Conservation (phyloP, 768 basidiomycete genomes). For the Boletus vermiculosoides region DNA sequence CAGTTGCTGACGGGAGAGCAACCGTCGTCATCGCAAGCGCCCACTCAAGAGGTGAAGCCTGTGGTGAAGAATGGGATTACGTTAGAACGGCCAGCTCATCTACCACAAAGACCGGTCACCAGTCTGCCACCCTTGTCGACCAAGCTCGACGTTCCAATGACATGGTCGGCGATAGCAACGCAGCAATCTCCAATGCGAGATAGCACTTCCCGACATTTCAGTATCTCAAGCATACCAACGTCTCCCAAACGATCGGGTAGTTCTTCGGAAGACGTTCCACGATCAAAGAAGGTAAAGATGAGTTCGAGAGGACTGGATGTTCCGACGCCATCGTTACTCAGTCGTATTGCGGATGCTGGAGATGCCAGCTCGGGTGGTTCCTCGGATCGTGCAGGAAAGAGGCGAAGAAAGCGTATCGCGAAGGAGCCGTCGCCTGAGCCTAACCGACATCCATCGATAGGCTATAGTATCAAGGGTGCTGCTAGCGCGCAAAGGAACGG, state of each 20-base stretch:
- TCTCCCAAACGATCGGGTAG: constrained; percentile 28
- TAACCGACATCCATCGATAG: constrained; percentile 39
- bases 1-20: constrained; percentile 38
- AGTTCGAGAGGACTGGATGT: constrained; percentile 28
- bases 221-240: constrained; percentile 6
- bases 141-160: constrained; percentile 14
- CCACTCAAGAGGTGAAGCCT: constrained; percentile 10
- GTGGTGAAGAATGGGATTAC: constrained; percentile 13
- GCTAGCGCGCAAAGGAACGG: constrained; percentile 35
- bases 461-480: constrained; percentile 56
- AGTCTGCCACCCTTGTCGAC: constrained; percentile 13
- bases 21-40: constrained; percentile 18
- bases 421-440: constrained; percentile 27
- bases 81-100: constrained; percentile 26
- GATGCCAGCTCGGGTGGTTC: constrained; percentile 14
- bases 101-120: constrained; percentile 25
- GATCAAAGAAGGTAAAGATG: constrained; percentile 35
- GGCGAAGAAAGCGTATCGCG: constrained; percentile 18
- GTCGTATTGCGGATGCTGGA: constrained; percentile 37
- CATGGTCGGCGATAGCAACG: constrained; percentile 8
- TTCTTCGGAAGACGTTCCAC: constrained; percentile 33
- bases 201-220: constrained; percentile 2
- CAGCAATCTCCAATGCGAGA: constrained; percentile 18
- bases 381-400: constrained; percentile 21
- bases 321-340: constrained; percentile 42